Percentiles rank a stretch among this genome's conserved stretches.
Evolutionary conservation across 768 basidiomycete genomes (phyloP).

Genomic region (Phanerochaete carnosa): DNA sequence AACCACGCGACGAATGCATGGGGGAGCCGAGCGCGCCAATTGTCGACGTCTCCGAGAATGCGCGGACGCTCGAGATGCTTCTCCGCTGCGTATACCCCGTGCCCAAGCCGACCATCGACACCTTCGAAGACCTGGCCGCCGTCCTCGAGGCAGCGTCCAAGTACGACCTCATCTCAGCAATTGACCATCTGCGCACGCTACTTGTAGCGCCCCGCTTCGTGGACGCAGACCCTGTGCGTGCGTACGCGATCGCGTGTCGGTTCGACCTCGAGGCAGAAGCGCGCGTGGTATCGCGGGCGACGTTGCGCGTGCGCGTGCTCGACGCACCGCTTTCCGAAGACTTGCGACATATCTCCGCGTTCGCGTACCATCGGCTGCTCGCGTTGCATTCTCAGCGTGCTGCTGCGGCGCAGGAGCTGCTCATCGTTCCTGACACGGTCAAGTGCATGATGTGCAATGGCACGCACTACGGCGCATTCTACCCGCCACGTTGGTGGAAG

Average conservation of each 20-base stretch:
- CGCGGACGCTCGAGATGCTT: constrained; percentile 3
- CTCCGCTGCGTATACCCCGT: constrained; percentile 8
- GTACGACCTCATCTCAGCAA: constrained; percentile 1
- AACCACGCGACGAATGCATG: not conserved
- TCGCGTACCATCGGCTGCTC: constrained; percentile 9
- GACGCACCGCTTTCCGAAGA: not conserved
- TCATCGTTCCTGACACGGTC: constrained; percentile 43
- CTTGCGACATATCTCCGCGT: constrained; percentile 6
- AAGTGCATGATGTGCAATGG: constrained; percentile 73
- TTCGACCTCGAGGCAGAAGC: constrained; percentile 10
- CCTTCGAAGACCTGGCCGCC: not conserved
- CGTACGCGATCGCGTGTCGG: constrained; percentile 14
- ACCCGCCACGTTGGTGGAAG: constrained; percentile 37
- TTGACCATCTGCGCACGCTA: not conserved
- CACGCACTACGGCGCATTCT: constrained; percentile 38
- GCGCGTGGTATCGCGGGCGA: not conserved
- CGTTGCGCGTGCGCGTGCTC: constrained; percentile 2
- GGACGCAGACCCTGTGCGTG: constrained; percentile 7
- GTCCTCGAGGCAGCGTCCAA: constrained; percentile 12
- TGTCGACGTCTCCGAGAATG: constrained; percentile 6
- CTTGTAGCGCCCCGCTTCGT: constrained; percentile 1
- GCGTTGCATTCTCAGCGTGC: constrained; percentile 5
- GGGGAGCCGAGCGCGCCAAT: not conserved
- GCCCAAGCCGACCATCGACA: not conserved
- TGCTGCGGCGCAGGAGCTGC: constrained; percentile 27